phyloP scores from a whole-genome alignment of 1,139 yeast genomes.

The Eremothecium gossypii region DNA sequence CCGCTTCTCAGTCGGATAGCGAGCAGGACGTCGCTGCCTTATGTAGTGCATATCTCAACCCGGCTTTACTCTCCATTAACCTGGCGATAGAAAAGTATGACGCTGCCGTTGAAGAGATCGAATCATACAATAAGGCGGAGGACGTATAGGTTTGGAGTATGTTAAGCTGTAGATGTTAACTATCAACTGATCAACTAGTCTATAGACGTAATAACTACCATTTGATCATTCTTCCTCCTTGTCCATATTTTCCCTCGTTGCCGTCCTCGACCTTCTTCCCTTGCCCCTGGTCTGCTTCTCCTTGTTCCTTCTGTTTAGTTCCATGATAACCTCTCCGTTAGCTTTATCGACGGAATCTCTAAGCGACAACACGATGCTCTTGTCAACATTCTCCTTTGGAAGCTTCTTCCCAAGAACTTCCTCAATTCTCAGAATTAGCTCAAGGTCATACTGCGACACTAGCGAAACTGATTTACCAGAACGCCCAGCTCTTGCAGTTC shows the following conservation, averaged over 20 bases:
- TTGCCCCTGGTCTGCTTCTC: slow-evolving; percentile 32
- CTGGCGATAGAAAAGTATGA: slow-evolving; percentile 25
- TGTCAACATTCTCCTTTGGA: slow-evolving; percentile 76
- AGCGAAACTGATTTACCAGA: slow-evolving; percentile 87
- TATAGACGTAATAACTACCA: neutral
- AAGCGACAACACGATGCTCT: slow-evolving; percentile 65
- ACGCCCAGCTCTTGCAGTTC: slow-evolving; percentile 97
- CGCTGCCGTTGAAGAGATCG: slow-evolving; percentile 6
- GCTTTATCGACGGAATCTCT: slow-evolving; percentile 90
- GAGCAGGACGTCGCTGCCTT: slow-evolving; percentile 21
- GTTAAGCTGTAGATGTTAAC: neutral
- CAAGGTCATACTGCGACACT: slow-evolving; percentile 92
- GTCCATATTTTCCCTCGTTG: slow-evolving; percentile 36
- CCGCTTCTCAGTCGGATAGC: slow-evolving; percentile 17
- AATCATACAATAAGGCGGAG: neutral
- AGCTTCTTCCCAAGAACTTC: slow-evolving; percentile 72
- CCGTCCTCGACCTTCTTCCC: slow-evolving; percentile 31
- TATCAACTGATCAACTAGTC: neutral
- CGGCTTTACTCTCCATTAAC: slow-evolving; percentile 21
- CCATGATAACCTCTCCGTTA: slow-evolving; percentile 78
- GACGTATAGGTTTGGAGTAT: neutral
- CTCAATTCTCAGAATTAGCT: slow-evolving; percentile 79
- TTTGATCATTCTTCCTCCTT: slow-evolving; percentile 36
- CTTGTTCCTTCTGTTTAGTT: slow-evolving; percentile 60
- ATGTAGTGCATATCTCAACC: slow-evolving; percentile 23